Conservation (phyloP, 805 yeast genomes). For the Yarrowia keelungensis region DNA sequence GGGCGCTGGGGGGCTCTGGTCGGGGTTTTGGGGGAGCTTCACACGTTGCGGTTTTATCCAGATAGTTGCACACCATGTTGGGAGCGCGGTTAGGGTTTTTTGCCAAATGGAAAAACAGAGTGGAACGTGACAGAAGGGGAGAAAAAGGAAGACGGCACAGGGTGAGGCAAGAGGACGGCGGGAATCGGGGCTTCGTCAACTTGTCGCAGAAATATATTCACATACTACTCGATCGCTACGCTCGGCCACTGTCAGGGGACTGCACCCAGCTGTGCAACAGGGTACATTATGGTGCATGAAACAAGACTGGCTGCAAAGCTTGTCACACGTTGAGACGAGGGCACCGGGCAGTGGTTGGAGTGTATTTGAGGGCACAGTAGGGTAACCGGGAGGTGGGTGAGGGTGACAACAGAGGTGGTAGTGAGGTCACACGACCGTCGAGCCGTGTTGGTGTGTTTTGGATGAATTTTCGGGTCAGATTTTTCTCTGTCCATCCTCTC, state of each 20-base stretch:
- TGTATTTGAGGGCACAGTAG: constrained; percentile 2
- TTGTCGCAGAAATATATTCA: too few species aligned
- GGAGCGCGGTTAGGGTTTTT: constrained; percentile 38
- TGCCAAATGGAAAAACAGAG: constrained; percentile 35
- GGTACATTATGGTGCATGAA: constrained; percentile 27
- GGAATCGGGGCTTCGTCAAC: too few species aligned
- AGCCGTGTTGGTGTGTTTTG: too few species aligned
- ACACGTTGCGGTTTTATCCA: constrained; percentile 37
- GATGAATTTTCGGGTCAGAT: too few species aligned
- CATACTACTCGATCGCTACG: too few species aligned
- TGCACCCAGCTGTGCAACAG: constrained; percentile 16
- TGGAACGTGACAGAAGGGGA: constrained; percentile 32
- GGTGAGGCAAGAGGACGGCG: too few species aligned
- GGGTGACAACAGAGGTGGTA: background rate
- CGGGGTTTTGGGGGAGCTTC: constrained; percentile 32
- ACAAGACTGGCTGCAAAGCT: constrained; percentile 31
- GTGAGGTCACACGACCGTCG: too few species aligned
- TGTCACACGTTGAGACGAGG: constrained; percentile 31
- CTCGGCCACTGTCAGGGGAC: background rate
- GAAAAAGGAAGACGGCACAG: too few species aligned
- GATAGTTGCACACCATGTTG: constrained; percentile 18
- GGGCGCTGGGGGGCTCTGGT: constrained; percentile 25
- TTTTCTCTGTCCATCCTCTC: background rate
- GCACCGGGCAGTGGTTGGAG: constrained; percentile 21
- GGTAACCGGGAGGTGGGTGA: background rate